Evolutionary conservation across 345 rosid species (phyloP).

Genomic region (Eucalyptus cloeziana): DNA sequence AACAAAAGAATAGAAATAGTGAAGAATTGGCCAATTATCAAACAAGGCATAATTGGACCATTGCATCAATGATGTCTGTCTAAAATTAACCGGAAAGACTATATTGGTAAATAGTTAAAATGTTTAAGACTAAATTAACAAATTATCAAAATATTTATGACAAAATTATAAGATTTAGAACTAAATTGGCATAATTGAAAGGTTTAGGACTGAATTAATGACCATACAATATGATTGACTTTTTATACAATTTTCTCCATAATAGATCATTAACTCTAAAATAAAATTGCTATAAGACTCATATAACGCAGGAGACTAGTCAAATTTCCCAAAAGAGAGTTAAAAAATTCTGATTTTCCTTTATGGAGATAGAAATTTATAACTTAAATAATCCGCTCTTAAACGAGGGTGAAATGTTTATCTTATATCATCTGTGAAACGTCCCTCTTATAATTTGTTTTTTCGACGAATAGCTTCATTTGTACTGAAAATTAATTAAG

Average conservation of each 20-base stretch:
- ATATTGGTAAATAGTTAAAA: too few species aligned
- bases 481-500: not conserved
- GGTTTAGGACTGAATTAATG: too few species aligned
- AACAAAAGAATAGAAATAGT: too few species aligned
- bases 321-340: not conserved
- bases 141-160: too few species aligned
- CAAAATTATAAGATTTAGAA: too few species aligned
- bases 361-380: not conserved
- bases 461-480: not conserved
- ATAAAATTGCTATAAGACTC: not conserved
- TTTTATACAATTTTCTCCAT: not conserved
- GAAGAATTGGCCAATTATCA: too few species aligned
- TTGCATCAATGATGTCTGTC: fast-evolving
- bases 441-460: not conserved
- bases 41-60: too few species aligned
- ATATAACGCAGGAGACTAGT: not conserved
- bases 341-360: not conserved
- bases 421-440: not conserved
- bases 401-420: not conserved
- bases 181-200: too few species aligned
- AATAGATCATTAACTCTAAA: not conserved
- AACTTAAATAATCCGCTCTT: not conserved
- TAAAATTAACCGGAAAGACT: not conserved
- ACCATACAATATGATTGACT: not conserved
- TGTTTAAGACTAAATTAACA: too few species aligned